phyloP scores from a whole-genome alignment of 1,284 basidiomycete species.

The Austropuccinia psidii region DNA sequence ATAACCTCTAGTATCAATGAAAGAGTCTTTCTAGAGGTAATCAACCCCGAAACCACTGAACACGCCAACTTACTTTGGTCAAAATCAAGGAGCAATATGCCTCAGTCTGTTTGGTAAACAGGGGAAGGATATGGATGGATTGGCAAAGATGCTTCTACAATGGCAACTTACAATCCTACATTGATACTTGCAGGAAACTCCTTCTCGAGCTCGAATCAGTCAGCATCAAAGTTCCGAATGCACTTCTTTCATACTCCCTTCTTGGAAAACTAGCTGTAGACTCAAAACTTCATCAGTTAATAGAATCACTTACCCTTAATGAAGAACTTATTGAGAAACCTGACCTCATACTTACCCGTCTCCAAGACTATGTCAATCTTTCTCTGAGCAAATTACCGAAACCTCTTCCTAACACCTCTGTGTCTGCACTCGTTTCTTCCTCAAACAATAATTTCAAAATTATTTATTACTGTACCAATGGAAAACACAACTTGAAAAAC shows the following conservation, averaged over 20 bases:
- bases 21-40: too few species aligned
- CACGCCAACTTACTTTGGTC: background rate
- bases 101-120: background rate
- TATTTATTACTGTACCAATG: too few species aligned
- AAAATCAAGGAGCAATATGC: background rate
- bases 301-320: background rate
- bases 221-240: background rate
- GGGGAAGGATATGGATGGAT: background rate
- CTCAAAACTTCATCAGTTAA: background rate
- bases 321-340: background rate
- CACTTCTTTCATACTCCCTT: background rate
- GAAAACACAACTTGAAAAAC: too few species aligned
- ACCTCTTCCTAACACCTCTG: too few species aligned
- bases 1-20: too few species aligned
- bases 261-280: background rate
- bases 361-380: background rate
- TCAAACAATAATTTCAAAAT: too few species aligned
- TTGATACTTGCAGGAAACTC: background rate
- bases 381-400: background rate
- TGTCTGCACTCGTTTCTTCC: too few species aligned
- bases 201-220: background rate
- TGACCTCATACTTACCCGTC: background rate
- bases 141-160: background rate
- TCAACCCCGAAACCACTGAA: background rate
- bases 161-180: background rate